Percentiles rank a stretch among this genome's conserved stretches.
These are phyloP conservation scores for Xylariaceae sp. DNA, from an alignment of 2,329 filamentous ascomycete genomes.

Conservation along the genomic window DNA sequence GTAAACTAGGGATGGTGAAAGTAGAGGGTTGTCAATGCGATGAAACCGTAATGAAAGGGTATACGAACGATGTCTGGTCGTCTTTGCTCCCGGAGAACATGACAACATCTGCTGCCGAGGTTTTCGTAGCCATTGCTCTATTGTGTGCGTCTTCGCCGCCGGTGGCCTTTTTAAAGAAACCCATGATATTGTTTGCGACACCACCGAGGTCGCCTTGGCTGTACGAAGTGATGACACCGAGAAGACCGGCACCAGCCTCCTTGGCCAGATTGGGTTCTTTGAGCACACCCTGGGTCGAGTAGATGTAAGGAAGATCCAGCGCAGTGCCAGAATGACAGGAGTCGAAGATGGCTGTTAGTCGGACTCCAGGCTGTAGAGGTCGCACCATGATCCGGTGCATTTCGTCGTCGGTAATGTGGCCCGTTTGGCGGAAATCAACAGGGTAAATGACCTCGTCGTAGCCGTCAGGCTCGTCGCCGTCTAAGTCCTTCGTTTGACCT, in stretches of 20 bases:
- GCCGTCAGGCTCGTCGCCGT: conserved; percentile 78
- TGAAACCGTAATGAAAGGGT: conserved; percentile 34
- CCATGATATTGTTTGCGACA: conserved; percentile 78
- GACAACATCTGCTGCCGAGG: conserved; percentile 90
- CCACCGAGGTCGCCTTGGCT: conserved; percentile 80
- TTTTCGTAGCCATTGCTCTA: conserved; percentile 84
- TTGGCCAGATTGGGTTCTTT: conserved; percentile 82
- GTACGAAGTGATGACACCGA: conserved; percentile 76
- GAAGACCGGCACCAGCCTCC: conserved; percentile 73
- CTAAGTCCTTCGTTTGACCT: conserved; percentile 72
- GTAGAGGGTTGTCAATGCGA: conserved; percentile 12
- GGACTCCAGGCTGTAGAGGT: conserved; percentile 78
- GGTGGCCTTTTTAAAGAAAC: conserved; percentile 85
- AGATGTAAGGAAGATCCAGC: conserved; percentile 77
- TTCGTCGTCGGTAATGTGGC: conserved; percentile 78
- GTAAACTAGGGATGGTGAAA: neutral
- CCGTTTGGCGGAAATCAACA: conserved; percentile 69
- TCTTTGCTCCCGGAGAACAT: conserved; percentile 99
- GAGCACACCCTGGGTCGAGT: conserved; percentile 77
- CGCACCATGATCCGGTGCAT: conserved; percentile 78
- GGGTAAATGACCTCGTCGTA: conserved; percentile 81
- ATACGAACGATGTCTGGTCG: conserved; percentile 80
- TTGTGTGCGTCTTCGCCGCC: conserved; percentile 75
- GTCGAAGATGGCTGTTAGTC: conserved; percentile 81
- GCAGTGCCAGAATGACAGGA: conserved; percentile 80